phyloP scores from a whole-genome alignment of 345 rosid species.

The Lepidium didymum region DNA sequence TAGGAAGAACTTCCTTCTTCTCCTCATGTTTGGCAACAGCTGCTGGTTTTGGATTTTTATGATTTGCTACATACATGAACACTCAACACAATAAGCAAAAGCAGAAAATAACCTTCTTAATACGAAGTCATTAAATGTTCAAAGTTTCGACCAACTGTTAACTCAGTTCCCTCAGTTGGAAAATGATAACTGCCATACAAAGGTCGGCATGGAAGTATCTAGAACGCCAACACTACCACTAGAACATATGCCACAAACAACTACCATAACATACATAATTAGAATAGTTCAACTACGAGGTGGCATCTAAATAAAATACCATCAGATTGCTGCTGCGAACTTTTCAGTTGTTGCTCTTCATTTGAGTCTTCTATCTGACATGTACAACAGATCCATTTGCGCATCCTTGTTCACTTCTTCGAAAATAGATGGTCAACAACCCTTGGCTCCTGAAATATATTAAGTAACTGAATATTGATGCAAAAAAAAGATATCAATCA shows the following conservation, averaged over 20 bases:
- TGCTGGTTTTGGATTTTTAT: slow-evolving; percentile 42
- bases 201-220: not conserved
- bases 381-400: slow-evolving; percentile 87
- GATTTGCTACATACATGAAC: slow-evolving; percentile 17
- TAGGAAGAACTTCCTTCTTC: slow-evolving; percentile 63
- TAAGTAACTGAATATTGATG: not conserved
- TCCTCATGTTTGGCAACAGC: slow-evolving; percentile 57
- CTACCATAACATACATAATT: not conserved
- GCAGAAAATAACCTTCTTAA: not conserved
- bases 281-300: not conserved
- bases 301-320: slow-evolving; percentile 37
- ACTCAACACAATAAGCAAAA: slow-evolving; percentile 2
- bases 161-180: not conserved
- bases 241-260: not conserved
- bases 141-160: not conserved
- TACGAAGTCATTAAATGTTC: not conserved
- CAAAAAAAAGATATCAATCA: not conserved
- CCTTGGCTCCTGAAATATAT: slow-evolving; percentile 16
- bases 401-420: slow-evolving; percentile 70
- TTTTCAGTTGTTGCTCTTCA: slow-evolving; percentile 55
- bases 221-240: not conserved
- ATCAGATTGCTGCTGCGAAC: slow-evolving; percentile 50
- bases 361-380: slow-evolving; percentile 76
- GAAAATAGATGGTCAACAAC: slow-evolving; percentile 32
- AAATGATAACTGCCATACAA: not conserved